Conservation (phyloP, 2,329 filamentous ascomycete genomes). For the Volutella citrinella region DNA sequence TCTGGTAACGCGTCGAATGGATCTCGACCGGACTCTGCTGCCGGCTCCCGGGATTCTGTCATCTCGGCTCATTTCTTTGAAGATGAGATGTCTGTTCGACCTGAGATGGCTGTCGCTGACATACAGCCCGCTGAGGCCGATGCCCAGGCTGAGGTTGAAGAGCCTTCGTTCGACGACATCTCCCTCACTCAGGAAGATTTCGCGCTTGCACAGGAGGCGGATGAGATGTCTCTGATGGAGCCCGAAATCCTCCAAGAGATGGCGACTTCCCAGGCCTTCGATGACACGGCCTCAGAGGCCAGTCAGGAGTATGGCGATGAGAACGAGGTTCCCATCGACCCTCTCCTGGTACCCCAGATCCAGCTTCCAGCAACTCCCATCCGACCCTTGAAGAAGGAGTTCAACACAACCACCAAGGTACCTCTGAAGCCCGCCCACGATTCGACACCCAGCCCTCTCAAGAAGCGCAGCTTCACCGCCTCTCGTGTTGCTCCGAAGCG, state of each 20-base stretch:
- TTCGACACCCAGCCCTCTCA: conserved; percentile 45
- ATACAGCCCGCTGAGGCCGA: conserved; percentile 2
- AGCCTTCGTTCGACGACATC: conserved; percentile 41
- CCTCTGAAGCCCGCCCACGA: conserved; percentile 68
- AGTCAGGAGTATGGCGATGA: conserved; percentile 68
- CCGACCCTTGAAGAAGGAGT: conserved; percentile 45
- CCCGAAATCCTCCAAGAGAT: conserved; percentile 37
- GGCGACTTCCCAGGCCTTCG: conserved; percentile 32
- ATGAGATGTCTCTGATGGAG: conserved; percentile 58
- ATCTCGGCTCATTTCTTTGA: conserved; percentile 52
- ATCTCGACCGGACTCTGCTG: conserved; percentile 11
- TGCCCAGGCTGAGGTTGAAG: conserved; percentile 22
- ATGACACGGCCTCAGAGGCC: conserved; percentile 55
- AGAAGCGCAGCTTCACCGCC: conserved; percentile 49
- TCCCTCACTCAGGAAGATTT: conserved; percentile 54
- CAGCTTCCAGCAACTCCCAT: conserved; percentile 53
- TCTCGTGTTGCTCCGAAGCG: conserved; percentile 45
- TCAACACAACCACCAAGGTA: conserved; percentile 74
- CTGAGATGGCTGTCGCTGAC: conserved; percentile 16
- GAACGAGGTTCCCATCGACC: conserved; percentile 57
- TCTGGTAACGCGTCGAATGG: conserved; percentile 31
- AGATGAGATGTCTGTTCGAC: conserved; percentile 51
- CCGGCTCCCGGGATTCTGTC: conserved; percentile 3
- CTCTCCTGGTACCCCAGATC: conserved; percentile 33
- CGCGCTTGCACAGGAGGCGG: conserved; percentile 54